phyloP scores from a whole-genome alignment of 345 rosid genomes.

The Gossypium sturtianum region DNA sequence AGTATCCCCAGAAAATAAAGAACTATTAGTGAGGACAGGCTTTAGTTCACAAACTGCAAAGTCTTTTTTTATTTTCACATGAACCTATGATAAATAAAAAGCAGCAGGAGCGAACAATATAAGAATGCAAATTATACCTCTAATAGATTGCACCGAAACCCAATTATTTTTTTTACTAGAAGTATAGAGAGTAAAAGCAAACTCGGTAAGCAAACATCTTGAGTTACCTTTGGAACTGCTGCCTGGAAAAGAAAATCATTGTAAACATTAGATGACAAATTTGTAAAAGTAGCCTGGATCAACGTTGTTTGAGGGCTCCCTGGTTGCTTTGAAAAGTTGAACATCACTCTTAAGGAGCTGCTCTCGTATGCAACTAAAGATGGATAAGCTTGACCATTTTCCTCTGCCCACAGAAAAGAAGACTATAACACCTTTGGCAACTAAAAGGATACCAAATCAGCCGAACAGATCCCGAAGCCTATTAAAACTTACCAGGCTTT shows the following conservation, averaged over 20 bases:
- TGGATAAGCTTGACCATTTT: constrained; percentile 68
- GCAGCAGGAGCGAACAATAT: neutral
- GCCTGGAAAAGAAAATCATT: constrained; percentile 92
- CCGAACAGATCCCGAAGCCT: constrained; percentile 2
- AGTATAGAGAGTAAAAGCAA: neutral
- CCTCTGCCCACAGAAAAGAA: constrained; percentile 38
- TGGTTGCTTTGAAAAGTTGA: constrained; percentile 66
- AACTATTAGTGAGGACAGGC: neutral
- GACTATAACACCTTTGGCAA: constrained; percentile 11
- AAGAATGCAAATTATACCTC: neutral
- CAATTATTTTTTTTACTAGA: neutral
- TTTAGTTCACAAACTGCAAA: neutral
- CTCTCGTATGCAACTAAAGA: constrained; percentile 75
- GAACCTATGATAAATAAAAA: neutral
- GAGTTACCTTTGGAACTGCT: constrained; percentile 90
- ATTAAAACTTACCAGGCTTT: constrained; percentile 46
- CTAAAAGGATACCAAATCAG: constrained; percentile 3
- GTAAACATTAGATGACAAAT: constrained; percentile 52
- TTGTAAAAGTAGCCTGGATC: constrained; percentile 70
- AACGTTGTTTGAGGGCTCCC: constrained; percentile 59
- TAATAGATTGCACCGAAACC: neutral
- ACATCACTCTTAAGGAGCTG: constrained; percentile 66
- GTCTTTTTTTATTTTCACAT: neutral
- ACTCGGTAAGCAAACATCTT: constrained; percentile 6
- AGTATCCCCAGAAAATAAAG: neutral